Evolutionary conservation across 208 protist genomes (phyloP), one percentile per base, ranked within the genome.

Genomic region (Crithidia sp.): DNA sequence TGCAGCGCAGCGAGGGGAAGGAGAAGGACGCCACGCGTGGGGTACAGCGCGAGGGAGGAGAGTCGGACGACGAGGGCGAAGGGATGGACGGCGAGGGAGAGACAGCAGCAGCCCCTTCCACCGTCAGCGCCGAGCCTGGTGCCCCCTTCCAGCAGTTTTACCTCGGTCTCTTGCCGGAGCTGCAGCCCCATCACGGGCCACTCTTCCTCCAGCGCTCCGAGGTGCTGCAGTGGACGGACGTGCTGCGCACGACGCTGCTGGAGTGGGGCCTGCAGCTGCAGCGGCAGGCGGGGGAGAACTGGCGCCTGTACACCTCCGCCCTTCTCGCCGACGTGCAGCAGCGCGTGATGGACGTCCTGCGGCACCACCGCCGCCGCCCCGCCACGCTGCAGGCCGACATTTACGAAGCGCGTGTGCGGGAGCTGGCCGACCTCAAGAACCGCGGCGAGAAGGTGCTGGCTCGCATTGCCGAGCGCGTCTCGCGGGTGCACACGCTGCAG

Each of bases 361-460:
- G 93, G 14, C 77, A 87, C 65, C 90, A 97, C 73, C 87, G 88
- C 12, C 89, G 90, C 59, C 90, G 93, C 7, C 86, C 90, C 4
- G 89, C 93, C 12, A 77, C 86, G 41, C 77, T 95, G 39, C 93
- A 97, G 76, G 87, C 88, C 12, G 84, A 93, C 55, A 53, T 85
- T 16, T 94, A 93, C 67, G 90, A 97, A 63, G 78, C 80, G 17
- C 90, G 93, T 3, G 69, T 95, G 64, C 90, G 93, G 16, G 85
- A 94, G 77, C 77, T 96, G 58, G 86, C 86, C 52, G 82, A 88
- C 61, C 56, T 69, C 17, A 79, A 64, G 28, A 81, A 81, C 53
- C 52, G 74, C 7, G 80, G 80, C 8, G 88, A 91, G 64, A 92
- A 90, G 55, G 70, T 86, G 81, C 83, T 76, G 44, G 72, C 71